Evolutionary conservation across 306 rosid genomes (phyloP).

Genomic region (Cucumis cinereus): DNA sequence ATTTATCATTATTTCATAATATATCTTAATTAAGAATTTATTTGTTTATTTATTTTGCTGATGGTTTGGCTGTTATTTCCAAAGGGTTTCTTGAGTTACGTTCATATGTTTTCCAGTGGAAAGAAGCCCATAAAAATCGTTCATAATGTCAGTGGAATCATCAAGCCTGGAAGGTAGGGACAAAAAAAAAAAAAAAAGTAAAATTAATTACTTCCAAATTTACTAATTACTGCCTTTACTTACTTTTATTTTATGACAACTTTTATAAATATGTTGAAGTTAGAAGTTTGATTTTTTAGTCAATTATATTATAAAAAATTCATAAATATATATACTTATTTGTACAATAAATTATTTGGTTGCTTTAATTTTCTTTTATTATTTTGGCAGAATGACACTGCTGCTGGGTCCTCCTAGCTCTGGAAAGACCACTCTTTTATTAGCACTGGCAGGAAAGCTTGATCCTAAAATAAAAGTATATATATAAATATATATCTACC

Average conservation of each 20-base stretch:
- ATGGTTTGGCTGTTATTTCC: not conserved
- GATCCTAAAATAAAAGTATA: constrained; percentile 21
- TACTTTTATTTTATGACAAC: too few relatives aligned
- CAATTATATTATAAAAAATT: too few relatives aligned
- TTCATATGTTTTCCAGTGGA: constrained; percentile 20
- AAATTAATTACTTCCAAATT: too few relatives aligned
- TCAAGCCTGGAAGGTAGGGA: constrained; percentile 28
- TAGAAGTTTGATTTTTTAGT: too few relatives aligned
- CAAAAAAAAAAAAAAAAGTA: too few relatives aligned
- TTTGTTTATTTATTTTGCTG: not conserved
- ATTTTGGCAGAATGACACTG: constrained; percentile 29
- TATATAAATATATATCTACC: too few relatives aligned
- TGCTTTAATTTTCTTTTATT: not conserved
- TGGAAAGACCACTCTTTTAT: constrained; percentile 33
- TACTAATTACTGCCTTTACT: too few relatives aligned
- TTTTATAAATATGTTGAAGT: too few relatives aligned
- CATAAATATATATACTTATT: too few relatives aligned
- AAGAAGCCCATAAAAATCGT: constrained; percentile 22
- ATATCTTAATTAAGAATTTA: not conserved
- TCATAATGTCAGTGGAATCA: constrained; percentile 23
- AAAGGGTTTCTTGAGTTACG: constrained; percentile 17
- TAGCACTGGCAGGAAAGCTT: constrained; percentile 42
- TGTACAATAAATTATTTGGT: not conserved
- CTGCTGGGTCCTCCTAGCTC: constrained; percentile 49
- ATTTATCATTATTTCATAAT: too few relatives aligned